phyloP scores from a whole-genome alignment of 2,329 filamentous ascomycete genomes.

The Fusarium secorum region DNA sequence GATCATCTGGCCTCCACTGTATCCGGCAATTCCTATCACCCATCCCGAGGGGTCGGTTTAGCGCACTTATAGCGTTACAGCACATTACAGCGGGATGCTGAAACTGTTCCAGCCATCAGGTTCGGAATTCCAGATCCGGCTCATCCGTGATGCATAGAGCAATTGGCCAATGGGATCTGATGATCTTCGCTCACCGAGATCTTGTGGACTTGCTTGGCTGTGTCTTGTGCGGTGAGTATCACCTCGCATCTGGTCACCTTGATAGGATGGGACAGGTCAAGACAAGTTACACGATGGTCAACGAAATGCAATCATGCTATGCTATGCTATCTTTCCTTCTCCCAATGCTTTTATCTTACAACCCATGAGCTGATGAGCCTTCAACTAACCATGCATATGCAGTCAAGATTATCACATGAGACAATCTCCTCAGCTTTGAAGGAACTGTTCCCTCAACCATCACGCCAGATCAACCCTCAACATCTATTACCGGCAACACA shows the following conservation, averaged over 20 bases:
- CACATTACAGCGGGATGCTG: slow-evolving; percentile 17
- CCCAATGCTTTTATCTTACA: slow-evolving; percentile 11
- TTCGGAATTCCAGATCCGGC: slow-evolving; percentile 42
- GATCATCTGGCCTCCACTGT: slow-evolving; percentile 7
- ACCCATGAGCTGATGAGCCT: background rate
- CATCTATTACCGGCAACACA: slow-evolving; percentile 9
- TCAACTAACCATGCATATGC: background rate
- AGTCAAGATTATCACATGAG: slow-evolving; percentile 5
- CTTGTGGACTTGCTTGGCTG: slow-evolving; percentile 10
- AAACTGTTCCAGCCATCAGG: slow-evolving; percentile 39
- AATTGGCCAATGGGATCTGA: slow-evolving; percentile 37
- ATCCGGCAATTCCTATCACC: slow-evolving; percentile 6
- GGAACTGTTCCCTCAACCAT: slow-evolving; percentile 2
- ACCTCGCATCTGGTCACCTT: background rate
- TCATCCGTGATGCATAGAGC: slow-evolving; percentile 27
- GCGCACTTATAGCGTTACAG: slow-evolving; percentile 11
- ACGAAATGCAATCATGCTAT: slow-evolving; percentile 1
- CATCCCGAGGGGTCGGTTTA: slow-evolving; percentile 34
- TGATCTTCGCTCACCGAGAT: slow-evolving; percentile 30
- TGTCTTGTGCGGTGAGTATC: slow-evolving; percentile 23
- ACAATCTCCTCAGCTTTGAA: background rate
- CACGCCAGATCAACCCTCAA: slow-evolving; percentile 7
- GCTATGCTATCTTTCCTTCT: background rate
- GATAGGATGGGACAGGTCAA: background rate
- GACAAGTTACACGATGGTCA: background rate